Evolutionary conservation across 306 rosid genomes (phyloP), one percentile per base, ranked within the genome.

Genomic region (Citrullus amarus): DNA sequence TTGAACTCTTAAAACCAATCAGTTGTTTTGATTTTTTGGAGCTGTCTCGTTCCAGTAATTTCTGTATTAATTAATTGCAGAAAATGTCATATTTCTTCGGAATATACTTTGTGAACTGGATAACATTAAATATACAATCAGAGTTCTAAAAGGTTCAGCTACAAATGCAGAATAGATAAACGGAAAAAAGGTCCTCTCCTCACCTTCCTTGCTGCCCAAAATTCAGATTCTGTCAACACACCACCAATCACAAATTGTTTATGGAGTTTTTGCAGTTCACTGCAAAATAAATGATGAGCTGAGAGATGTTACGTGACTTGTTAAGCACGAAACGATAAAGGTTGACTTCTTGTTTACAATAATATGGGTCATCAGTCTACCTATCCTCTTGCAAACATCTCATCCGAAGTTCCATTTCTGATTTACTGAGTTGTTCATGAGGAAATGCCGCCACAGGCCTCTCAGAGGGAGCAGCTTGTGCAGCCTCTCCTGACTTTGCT

Each of bases 131-230:
- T 36, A 62, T 48, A 78, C 34, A 75, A 48, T 46, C 62, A 39
- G 43, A 67, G 53, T 38, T 55, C 67, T 38, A 22, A 20, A 28
- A 34, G 36, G 56, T 36, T 77, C 39, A 73, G 78, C 74, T 60
- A 77, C 58, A 85, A 80, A 81, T 69, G 73, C 60, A 14, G 4
- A 79, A 60, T 22, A 41, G 71, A 79, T 51, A 79, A 77, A 70
- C 48, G 39, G 80, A 83, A 79, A 22, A 5, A 71, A 73, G 30
- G 15, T 65, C 38, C 28, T 28, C 39, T 20, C 56, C 73, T 65
- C 48, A 86, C 98, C 97, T 92, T 92, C 81, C 97, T 95, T 3
- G 99, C 90, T 55, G 97, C 92, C 99, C 97, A 95, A 84, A 95
- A 95, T 88, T 95, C 99, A 34, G 95, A 87, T 82, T 95, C 99